Evolutionary conservation across 2,329 filamentous ascomycete genomes (phyloP).

Genomic region (Incumbomyces delicatus): DNA sequence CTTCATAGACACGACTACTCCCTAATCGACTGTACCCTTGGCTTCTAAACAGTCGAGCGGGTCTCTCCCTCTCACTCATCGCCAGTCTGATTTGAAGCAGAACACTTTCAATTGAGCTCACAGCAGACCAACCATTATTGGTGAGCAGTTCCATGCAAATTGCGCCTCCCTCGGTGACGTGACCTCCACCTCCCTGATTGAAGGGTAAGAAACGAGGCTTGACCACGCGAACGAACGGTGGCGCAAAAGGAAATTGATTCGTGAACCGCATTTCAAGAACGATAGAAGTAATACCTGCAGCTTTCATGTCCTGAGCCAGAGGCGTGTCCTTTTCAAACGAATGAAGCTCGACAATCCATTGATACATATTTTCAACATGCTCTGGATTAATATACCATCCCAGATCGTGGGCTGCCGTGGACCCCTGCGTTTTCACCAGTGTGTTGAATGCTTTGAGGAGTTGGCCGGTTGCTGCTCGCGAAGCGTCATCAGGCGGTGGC

Average conservation of each 20-base stretch:
- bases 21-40: constrained; percentile 4
- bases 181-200: constrained; percentile 64
- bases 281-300: constrained; percentile 52
- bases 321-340: constrained; percentile 63
- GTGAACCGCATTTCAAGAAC: constrained; percentile 77
- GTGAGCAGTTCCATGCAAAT: constrained; percentile 80
- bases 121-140: constrained; percentile 69
- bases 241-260: constrained; percentile 62
- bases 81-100: constrained; percentile 72
- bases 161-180: constrained; percentile 75
- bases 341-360: constrained; percentile 86
- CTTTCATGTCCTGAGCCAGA: constrained; percentile 65
- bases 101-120: constrained; percentile 65
- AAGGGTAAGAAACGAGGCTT: constrained; percentile 71
- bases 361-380: constrained; percentile 65
- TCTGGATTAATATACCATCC: constrained; percentile 73
- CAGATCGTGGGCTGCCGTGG: constrained; percentile 52
- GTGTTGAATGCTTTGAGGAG: constrained; percentile 56
- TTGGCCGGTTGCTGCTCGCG: constrained; percentile 48
- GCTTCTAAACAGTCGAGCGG: constrained; percentile 51
- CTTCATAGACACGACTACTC: constrained; percentile 47
- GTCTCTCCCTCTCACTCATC: constrained; percentile 57
- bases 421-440: constrained; percentile 55
- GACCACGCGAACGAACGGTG: constrained; percentile 76
- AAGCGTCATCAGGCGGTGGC: constrained; percentile 56